phyloP scores from a whole-genome alignment of 345 rosid species.

The Erucastrum elatum region DNA sequence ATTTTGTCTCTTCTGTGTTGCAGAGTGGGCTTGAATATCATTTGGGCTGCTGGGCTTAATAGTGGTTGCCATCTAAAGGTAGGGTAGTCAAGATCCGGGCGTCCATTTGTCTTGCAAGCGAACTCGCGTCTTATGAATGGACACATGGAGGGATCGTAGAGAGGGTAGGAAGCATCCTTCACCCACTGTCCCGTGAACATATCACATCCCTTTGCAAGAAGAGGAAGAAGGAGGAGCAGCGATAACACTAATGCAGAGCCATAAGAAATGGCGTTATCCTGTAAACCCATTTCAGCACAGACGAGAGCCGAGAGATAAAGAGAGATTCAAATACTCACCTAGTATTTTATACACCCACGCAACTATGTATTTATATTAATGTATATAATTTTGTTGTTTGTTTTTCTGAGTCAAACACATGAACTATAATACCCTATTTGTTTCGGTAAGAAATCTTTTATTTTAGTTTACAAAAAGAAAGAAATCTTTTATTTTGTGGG shows the following conservation, averaged over 20 bases:
- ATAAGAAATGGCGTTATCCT: slow-evolving; percentile 16
- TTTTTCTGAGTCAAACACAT: slow-evolving; percentile 19
- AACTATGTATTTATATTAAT: slow-evolving; percentile 17
- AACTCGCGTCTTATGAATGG: slow-evolving; percentile 71
- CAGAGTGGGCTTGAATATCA: no score
- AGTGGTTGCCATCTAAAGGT: slow-evolving; percentile 77
- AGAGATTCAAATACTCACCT: slow-evolving; percentile 38
- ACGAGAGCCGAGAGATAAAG: slow-evolving; percentile 19
- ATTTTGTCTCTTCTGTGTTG: no score
- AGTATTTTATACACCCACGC: slow-evolving; percentile 29
- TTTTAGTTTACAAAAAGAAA: no score
- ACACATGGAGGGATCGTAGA: slow-evolving; percentile 59
- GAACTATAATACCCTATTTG: background rate
- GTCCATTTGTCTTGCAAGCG: slow-evolving; percentile 65
- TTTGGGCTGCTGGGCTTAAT: no score
- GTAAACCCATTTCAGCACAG: slow-evolving; percentile 33
- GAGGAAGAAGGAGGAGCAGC: slow-evolving; percentile 23
- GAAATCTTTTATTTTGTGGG: background rate
- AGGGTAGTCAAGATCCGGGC: slow-evolving; percentile 60
- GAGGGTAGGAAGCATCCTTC: slow-evolving; percentile 59
- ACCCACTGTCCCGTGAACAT: slow-evolving; percentile 76
- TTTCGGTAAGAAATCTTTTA: background rate
- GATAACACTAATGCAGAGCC: slow-evolving; percentile 14
- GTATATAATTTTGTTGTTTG: background rate
- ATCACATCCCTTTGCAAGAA: slow-evolving; percentile 41